These are phyloP conservation scores for Nothophytophthora sp. DNA, from an alignment of 352 stramenopile species.

Conservation along the genomic window DNA sequence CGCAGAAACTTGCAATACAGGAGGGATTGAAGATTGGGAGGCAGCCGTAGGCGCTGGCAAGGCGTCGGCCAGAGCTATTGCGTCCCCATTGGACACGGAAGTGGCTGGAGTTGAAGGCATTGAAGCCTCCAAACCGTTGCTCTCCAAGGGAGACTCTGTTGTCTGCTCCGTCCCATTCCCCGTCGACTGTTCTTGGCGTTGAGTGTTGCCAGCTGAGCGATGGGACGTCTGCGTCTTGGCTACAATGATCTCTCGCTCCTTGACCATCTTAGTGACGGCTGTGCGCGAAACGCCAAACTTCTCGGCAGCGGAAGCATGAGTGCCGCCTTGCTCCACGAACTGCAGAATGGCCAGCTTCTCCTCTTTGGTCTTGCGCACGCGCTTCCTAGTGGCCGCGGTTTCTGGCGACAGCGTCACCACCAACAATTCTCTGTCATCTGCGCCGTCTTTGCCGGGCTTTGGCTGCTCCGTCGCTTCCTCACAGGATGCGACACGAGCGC, in stretches of 20 bases:
- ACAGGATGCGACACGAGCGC: background rate
- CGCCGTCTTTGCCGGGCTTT: conserved; percentile 1
- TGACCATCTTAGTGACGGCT: conserved; percentile 63
- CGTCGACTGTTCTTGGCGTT: too few relatives aligned
- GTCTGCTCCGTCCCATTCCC: too few relatives aligned
- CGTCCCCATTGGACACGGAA: background rate
- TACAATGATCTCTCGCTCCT: conserved; percentile 41
- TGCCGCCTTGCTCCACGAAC: conserved; percentile 55
- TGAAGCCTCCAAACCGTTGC: background rate
- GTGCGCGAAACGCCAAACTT: conserved; percentile 61
- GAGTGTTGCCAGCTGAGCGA: too few relatives aligned
- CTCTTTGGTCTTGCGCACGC: conserved; percentile 47
- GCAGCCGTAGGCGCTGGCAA: too few relatives aligned
- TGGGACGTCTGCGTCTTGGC: background rate
- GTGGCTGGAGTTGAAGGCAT: background rate
- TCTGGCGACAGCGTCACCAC: background rate
- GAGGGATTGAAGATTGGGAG: too few relatives aligned
- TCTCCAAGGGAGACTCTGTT: too few relatives aligned
- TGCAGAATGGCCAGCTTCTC: conserved; percentile 56
- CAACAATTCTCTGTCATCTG: background rate
- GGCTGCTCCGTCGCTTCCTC: conserved; percentile 3
- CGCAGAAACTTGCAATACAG: background rate
- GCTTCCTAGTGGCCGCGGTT: conserved; percentile 24
- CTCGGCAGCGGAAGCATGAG: conserved; percentile 44
- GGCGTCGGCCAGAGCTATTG: too few relatives aligned